phyloP scores from a whole-genome alignment of 768 basidiomycete genomes.

The Serpula lacrymans region DNA sequence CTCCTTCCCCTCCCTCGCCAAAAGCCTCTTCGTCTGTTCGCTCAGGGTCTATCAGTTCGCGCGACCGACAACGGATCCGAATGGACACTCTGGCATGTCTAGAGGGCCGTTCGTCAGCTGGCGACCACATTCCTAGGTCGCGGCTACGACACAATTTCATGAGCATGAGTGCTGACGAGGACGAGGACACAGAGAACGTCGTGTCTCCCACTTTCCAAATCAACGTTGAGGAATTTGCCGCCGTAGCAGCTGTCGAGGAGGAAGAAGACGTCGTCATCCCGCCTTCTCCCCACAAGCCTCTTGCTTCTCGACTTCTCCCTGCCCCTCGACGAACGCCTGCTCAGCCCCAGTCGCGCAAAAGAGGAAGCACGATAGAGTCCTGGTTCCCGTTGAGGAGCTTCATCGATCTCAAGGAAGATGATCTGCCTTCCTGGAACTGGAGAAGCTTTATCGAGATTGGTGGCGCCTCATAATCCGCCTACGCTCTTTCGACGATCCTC shows the following conservation, averaged over 20 bases:
- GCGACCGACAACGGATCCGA: slow-evolving; percentile 45
- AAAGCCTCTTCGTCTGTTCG: slow-evolving; percentile 15
- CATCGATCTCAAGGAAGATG: slow-evolving; percentile 57
- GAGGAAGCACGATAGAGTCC: slow-evolving; percentile 42
- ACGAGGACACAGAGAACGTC: slow-evolving; percentile 28
- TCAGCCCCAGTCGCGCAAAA: slow-evolving; percentile 20
- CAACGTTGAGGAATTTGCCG: slow-evolving; percentile 19
- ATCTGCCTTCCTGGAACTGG: slow-evolving; percentile 49
- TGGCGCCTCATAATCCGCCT: slow-evolving; percentile 17
- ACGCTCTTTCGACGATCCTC: not conserved
- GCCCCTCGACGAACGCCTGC: slow-evolving; percentile 8
- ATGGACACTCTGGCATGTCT: slow-evolving; percentile 61
- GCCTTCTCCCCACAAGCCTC: slow-evolving; percentile 7
- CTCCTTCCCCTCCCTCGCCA: slow-evolving; percentile 11
- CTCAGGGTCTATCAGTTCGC: slow-evolving; percentile 42
- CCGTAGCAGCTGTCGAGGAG: slow-evolving; percentile 29
- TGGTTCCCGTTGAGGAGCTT: slow-evolving; percentile 62
- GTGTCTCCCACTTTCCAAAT: slow-evolving; percentile 8
- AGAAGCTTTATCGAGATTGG: slow-evolving; percentile 63
- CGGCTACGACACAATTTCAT: slow-evolving; percentile 50
- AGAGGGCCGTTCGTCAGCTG: slow-evolving; percentile 46
- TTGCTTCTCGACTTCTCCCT: slow-evolving; percentile 8
- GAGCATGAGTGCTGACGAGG: slow-evolving; percentile 66
- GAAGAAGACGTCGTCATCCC: slow-evolving; percentile 26
- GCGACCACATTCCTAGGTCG: slow-evolving; percentile 16